Evolutionary conservation across 768 basidiomycete genomes (phyloP).

Genomic region (Mycena latifolia): DNA sequence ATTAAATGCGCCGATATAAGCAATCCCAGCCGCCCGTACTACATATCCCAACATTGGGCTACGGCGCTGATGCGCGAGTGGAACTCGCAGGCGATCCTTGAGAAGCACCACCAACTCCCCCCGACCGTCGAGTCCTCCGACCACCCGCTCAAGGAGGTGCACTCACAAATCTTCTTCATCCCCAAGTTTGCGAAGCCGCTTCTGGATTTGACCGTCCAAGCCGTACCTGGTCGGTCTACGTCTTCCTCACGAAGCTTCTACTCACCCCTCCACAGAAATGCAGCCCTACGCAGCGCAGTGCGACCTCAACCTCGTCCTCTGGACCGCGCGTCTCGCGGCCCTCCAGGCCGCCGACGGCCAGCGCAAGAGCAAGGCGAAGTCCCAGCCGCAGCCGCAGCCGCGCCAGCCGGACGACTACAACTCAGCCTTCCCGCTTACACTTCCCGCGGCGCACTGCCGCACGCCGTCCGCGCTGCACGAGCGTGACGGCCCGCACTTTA

Average conservation of each 20-base stretch:
- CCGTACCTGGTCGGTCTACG: constrained; percentile 74
- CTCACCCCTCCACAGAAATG: constrained; percentile 63
- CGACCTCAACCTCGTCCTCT: constrained; percentile 73
- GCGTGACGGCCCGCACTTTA: constrained; percentile 12
- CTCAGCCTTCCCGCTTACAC: constrained; percentile 49
- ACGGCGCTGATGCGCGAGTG: constrained; percentile 90
- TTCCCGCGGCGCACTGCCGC: constrained; percentile 47
- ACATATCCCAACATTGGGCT: constrained; percentile 95
- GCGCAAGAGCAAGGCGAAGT: constrained; percentile 18
- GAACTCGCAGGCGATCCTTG: constrained; percentile 90
- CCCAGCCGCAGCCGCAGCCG: constrained; percentile 15
- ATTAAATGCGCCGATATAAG: constrained; percentile 99
- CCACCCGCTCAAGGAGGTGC: constrained; percentile 55
- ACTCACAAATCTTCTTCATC: constrained; percentile 92
- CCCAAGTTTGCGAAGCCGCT: constrained; percentile 86
- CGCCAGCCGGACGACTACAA: constrained; percentile 62
- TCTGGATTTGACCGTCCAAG: constrained; percentile 78
- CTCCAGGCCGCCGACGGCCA: constrained; percentile 46
- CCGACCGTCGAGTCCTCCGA: constrained; percentile 57
- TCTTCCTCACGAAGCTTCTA: neutral
- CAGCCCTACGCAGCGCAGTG: constrained; percentile 75
- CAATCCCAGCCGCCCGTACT: constrained; percentile 94
- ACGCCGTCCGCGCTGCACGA: constrained; percentile 21
- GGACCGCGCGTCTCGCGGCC: constrained; percentile 67
- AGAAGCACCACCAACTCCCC: constrained; percentile 81